Conservation (phyloP, 345 rosid genomes). For the Boechera divaricarpa region DNA sequence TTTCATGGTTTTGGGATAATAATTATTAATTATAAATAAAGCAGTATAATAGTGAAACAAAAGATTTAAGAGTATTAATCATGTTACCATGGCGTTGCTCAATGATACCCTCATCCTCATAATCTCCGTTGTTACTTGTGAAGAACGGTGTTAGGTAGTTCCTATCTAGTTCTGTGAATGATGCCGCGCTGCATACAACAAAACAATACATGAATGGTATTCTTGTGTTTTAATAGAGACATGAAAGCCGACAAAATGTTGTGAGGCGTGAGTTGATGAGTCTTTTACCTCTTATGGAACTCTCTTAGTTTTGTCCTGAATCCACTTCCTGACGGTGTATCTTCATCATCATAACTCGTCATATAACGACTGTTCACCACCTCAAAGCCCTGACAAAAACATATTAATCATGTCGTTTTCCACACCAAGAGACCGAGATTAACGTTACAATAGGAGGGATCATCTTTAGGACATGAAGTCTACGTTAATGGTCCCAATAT, state of each 20-base stretch:
- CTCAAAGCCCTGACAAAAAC: conserved; percentile 60
- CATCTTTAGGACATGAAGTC: neutral
- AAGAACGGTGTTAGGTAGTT: conserved; percentile 88
- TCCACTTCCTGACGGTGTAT: conserved; percentile 71
- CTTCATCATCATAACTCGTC: conserved; percentile 64
- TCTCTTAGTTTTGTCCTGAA: conserved; percentile 84
- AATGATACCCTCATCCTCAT: conserved; percentile 47
- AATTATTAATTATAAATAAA: neutral
- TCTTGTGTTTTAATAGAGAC: neutral
- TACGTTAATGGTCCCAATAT: neutral
- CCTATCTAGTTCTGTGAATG: conserved; percentile 77
- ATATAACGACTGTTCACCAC: conserved; percentile 60
- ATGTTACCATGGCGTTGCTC: conserved; percentile 35
- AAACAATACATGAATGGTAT: neutral
- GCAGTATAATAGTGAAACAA: neutral
- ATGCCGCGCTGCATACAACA: conserved; percentile 61
- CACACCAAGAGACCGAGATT: neutral
- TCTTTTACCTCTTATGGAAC: conserved; percentile 69
- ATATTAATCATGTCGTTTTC: conserved; percentile 5
- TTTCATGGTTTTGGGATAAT: neutral
- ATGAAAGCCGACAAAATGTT: neutral
- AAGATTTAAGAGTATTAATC: neutral
- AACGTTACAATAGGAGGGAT: neutral
- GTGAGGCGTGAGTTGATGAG: neutral
- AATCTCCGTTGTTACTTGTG: conserved; percentile 82